Base-by-base conservation (phyloP, 495 filamentous ascomycete species). In the Amniculicola lignicola region DNA sequence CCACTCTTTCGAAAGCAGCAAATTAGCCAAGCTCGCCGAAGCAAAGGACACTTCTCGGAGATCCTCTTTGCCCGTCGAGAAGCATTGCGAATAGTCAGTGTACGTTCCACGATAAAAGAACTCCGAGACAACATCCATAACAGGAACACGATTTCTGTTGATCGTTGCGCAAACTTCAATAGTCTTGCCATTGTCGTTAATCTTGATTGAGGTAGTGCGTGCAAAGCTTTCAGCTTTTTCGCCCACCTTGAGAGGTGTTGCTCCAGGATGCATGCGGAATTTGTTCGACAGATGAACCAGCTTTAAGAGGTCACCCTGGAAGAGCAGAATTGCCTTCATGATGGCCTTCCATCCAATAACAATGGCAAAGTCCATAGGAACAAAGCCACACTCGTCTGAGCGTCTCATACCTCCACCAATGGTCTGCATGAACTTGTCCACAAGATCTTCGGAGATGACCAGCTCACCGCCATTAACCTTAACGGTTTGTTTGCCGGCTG, bases 1-100 rank as follows among this genome's bases (percentile, higher is more conserved):
- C 56, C 52, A 18, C 61, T 54, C 24, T 54, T 54, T 37, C 31
- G 37, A 52, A 4, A 52, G 23, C 15, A 72, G 55, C 65, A 85
- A 92, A 62, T 95, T 85, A 36, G 84, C 88, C 68, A 93, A 87
- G 66, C 94, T 89, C 35, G 94, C 74, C 87, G 93, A 93, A 12
- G 80, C 79, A 61, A 95, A 91, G 56, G 93, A 88, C 21, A 89
- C 75, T 66, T 95, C 89, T 63, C 84, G 76, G 0, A 72, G 74
- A 14, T 74, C 76, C 12, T 78, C 74, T 31, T 77, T 62, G 7
- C 18, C 38, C 15, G 42, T 59, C 16, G 50, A 47, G 36, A 70
- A 70, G 4, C 42, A 57, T 5, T 33, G 9, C 1, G 39, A 23
- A 45, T 51, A 61, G 18, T 59, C 44, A 3, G 46, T 38, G 25